A percentile compares a stretch with the other conserved stretches of the same genome.
These are phyloP conservation scores for Magnaporthiopsis poae DNA, from an alignment of 2,329 filamentous ascomycete genomes.

Conservation along the genomic window DNA sequence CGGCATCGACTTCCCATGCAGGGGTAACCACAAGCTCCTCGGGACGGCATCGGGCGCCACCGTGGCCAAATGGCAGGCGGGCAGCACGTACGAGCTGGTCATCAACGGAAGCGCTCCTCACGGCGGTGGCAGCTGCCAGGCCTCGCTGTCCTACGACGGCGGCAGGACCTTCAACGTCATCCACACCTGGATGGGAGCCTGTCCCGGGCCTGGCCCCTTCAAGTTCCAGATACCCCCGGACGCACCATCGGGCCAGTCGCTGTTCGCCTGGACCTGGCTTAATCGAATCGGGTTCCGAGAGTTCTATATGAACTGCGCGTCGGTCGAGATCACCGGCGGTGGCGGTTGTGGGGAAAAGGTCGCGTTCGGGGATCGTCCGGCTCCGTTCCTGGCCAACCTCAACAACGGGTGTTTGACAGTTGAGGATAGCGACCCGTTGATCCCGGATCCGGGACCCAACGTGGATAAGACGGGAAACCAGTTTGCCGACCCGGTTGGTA, in stretches of 20 bases:
- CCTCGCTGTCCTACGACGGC: slow-evolving; percentile 64
- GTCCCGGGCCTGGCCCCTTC: slow-evolving; percentile 42
- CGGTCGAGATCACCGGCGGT: slow-evolving; percentile 47
- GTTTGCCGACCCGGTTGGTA: neutral
- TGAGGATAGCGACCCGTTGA: slow-evolving; percentile 8
- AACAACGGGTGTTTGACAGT: slow-evolving; percentile 12
- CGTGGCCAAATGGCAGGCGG: slow-evolving; percentile 52
- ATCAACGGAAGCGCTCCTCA: slow-evolving; percentile 55
- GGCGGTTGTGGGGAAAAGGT: slow-evolving; percentile 1
- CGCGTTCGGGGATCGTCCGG: slow-evolving; percentile 9
- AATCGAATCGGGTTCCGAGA: slow-evolving; percentile 69
- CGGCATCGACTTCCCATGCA: slow-evolving; percentile 64
- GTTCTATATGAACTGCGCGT: slow-evolving; percentile 81
- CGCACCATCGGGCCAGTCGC: slow-evolving; percentile 45
- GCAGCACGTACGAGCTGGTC: slow-evolving; percentile 52
- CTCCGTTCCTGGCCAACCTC: slow-evolving; percentile 11
- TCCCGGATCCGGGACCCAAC: slow-evolving; percentile 12
- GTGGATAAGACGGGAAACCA: neutral
- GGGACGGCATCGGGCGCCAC: slow-evolving; percentile 40
- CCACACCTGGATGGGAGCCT: slow-evolving; percentile 46
- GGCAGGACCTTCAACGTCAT: slow-evolving; percentile 61
- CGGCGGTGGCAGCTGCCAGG: slow-evolving; percentile 66
- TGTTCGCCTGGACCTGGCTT: slow-evolving; percentile 69
- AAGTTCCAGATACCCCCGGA: slow-evolving; percentile 57
- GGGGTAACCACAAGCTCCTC: slow-evolving; percentile 46